Conservation (phyloP, 1,139 yeast species). For the Suhomyces chickasaworum region DNA sequence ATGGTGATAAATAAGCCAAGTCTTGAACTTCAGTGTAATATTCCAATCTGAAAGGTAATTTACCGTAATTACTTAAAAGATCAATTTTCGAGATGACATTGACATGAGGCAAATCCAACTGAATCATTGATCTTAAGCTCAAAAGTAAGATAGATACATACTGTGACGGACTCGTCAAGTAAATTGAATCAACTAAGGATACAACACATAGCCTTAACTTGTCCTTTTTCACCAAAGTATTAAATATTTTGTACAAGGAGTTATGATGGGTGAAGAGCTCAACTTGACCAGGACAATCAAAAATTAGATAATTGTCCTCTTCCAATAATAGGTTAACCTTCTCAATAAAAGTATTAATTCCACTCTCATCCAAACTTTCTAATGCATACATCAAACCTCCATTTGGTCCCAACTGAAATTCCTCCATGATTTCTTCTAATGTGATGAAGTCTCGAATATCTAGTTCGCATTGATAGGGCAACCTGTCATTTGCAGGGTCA, state of each 20-base stretch:
- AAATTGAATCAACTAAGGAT: slow-evolving; percentile 82
- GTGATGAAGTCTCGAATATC: slow-evolving; percentile 89
- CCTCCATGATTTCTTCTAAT: slow-evolving; percentile 87
- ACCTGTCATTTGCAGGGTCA: slow-evolving; percentile 91
- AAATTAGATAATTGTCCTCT: slow-evolving; percentile 70
- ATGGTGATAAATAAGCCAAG: slow-evolving; percentile 65
- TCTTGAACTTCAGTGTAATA: slow-evolving; percentile 94
- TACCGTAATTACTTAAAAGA: slow-evolving; percentile 62
- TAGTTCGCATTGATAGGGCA: slow-evolving; percentile 76
- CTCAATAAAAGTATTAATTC: slow-evolving; percentile 58
- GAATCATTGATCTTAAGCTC: slow-evolving; percentile 68
- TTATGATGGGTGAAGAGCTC: slow-evolving; percentile 51
- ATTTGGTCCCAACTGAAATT: slow-evolving; percentile 82
- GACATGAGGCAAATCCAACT: slow-evolving; percentile 47
- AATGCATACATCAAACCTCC: slow-evolving; percentile 93
- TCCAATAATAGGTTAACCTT: slow-evolving; percentile 58
- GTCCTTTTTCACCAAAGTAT: slow-evolving; percentile 42
- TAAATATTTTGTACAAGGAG: slow-evolving; percentile 41
- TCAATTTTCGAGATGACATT: slow-evolving; percentile 82
- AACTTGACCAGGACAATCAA: slow-evolving; percentile 75
- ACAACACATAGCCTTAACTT: slow-evolving; percentile 83
- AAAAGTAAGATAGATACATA: slow-evolving; percentile 82
- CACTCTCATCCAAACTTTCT: slow-evolving; percentile 55
- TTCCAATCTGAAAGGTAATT: slow-evolving; percentile 71
- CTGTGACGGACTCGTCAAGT: slow-evolving; percentile 84